Evolutionary conservation across 768 basidiomycete species (phyloP), one percentile per base, ranked within the genome.

Genomic region (Naematelia aurantialba): DNA sequence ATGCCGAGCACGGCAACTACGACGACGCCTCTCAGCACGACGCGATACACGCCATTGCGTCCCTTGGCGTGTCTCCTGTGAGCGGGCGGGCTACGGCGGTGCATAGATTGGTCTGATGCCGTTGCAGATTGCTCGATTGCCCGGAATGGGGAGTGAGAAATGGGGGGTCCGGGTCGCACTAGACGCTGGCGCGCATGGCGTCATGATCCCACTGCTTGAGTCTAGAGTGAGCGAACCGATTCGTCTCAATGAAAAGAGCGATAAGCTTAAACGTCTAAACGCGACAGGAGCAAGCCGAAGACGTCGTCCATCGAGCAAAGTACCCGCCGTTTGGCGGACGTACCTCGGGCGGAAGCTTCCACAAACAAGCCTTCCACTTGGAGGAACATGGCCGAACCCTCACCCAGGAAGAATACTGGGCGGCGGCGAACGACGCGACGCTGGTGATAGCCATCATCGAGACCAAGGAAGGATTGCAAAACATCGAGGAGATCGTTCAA

Each of bases 1-100:
- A 60, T 27, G 54, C 45, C 14, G 59, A 60, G 29, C 59, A 60
- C 42, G 59, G 59, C 19, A 60, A 60, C 42, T 60, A 55, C 46
- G 53, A 60, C 34, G 53, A 55, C 4, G 31, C 53, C 22, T 29
- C 52, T 13, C 17, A 45, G 4, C 54, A 60, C 29, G 59, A 60
- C 42, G 45, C 59, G 19, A 47, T 46, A 17, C 59, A 60, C 24
- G 45, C 54, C 34, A 55, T 60, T 24, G 59, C 59, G 21, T 26
- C 53, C 21, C 46, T 60, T 10, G 59, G 59, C n/a, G 59, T 60
- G 5, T 60, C 59, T 13, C 59, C 59, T 2, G 58, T 54, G 21
- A 21, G 52, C 44, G 10, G 46, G 21, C 11, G 19, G 19, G 4
- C n/a, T 19, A 21, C 27, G 27, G 10, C 22, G 21, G 21, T 12